Percentiles rank a stretch among this genome's conserved stretches.
Evolutionary conservation across 2,329 filamentous ascomycete species (phyloP).

Genomic region (Phialemoniopsis sp.): DNA sequence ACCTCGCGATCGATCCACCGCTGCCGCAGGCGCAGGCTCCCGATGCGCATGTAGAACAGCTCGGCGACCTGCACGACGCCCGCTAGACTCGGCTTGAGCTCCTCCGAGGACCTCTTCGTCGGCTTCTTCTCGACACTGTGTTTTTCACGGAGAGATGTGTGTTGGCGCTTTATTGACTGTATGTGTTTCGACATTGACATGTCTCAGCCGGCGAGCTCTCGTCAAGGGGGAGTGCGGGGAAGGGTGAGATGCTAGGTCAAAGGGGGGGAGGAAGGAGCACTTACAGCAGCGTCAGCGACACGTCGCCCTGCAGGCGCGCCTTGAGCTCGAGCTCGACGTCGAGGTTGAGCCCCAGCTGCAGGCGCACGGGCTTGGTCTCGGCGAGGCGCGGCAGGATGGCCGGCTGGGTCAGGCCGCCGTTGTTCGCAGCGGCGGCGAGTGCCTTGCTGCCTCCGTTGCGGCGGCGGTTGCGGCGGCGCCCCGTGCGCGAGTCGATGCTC

Average conservation of each 20-base stretch:
- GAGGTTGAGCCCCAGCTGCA: constrained; percentile 48
- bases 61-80: constrained; percentile 15
- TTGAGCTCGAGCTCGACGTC: constrained; percentile 76
- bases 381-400: constrained; percentile 16
- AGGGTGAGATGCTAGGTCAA: not conserved
- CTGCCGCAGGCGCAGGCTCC: constrained; percentile 20
- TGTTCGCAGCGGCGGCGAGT: constrained; percentile 4
- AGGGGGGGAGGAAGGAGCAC: constrained; percentile 10
- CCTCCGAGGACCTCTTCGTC: constrained; percentile 13
- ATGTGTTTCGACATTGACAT: not conserved
- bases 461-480: constrained; percentile 5
- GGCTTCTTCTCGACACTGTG: constrained; percentile 20
- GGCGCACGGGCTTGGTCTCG: constrained; percentile 20
- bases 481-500: constrained; percentile 6
- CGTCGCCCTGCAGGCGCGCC: constrained; percentile 73
- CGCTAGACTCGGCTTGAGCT: constrained; percentile 13
- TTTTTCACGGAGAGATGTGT: not conserved
- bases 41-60: constrained; percentile 27
- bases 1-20: constrained; percentile 23
- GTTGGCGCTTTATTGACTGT: constrained; percentile 1
- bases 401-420: constrained; percentile 8
- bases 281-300: constrained; percentile 69
- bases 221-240: not conserved
- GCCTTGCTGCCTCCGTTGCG: constrained; percentile 2
- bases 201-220: not conserved